Evolutionary conservation across 2,329 filamentous ascomycete species (phyloP).

Genomic region (Arthrobotrys entomopaga): DNA sequence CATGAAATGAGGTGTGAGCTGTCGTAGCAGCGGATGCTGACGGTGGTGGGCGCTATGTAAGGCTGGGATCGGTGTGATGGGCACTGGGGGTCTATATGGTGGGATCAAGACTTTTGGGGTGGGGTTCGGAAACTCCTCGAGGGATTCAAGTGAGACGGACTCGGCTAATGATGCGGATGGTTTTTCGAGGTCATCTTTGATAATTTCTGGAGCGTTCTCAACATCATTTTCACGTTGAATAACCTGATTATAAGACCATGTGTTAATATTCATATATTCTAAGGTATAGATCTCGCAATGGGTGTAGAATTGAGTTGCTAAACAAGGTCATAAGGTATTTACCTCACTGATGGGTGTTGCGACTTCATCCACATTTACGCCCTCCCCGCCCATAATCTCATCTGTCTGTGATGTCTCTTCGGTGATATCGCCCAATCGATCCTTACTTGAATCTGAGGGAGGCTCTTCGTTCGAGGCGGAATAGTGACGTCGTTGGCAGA

Average conservation of each 20-base stretch:
- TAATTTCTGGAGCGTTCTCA: slow-evolving; percentile 73
- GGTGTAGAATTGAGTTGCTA: not conserved
- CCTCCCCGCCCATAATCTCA: slow-evolving; percentile 50
- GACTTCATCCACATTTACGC: slow-evolving; percentile 44
- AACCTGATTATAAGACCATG: slow-evolving; percentile 64
- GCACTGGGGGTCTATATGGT: slow-evolving; percentile 76
- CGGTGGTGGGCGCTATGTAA: slow-evolving; percentile 76
- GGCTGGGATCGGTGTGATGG: slow-evolving; percentile 73
- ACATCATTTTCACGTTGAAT: slow-evolving; percentile 72
- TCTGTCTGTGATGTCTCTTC: slow-evolving; percentile 36
- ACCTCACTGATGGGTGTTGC: slow-evolving; percentile 51
- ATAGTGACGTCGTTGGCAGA: slow-evolving; percentile 40
- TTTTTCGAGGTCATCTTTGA: slow-evolving; percentile 68
- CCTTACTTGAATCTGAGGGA: slow-evolving; percentile 16
- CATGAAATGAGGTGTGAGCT: slow-evolving; percentile 93
- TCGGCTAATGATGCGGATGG: slow-evolving; percentile 56
- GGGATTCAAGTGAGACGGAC: slow-evolving; percentile 59
- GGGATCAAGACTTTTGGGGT: slow-evolving; percentile 59
- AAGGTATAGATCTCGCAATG: not conserved
- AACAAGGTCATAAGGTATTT: not conserved
- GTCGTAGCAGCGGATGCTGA: slow-evolving; percentile 84
- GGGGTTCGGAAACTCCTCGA: slow-evolving; percentile 58
- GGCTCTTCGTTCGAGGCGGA: slow-evolving; percentile 14
- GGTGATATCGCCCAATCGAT: slow-evolving; percentile 28
- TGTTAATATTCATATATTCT: not conserved